Base-by-base conservation (phyloP, 1,284 basidiomycete genomes). In the Microbotryomycetes sp. region DNA sequence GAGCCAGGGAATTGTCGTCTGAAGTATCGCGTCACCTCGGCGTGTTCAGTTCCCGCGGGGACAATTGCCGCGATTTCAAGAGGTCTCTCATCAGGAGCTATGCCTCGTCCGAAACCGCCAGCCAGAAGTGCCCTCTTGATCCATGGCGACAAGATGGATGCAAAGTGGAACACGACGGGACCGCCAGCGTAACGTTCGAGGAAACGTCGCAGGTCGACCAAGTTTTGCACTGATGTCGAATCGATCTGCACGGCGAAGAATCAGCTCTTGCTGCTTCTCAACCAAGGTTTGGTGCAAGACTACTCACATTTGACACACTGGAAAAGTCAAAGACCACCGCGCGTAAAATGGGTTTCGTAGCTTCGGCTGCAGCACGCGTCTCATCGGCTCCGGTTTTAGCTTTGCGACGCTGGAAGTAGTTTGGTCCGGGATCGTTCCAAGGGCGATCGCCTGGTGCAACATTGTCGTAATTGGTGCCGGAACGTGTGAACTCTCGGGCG, bases 271-370 rank as follows among this genome's bases (percentile, higher is more conserved):
- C 71, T 7, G 67, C 25, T 56, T 22, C 54, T 26, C 48, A 16
- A 12, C 25, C n/a, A 31, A 51, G 50, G 77, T 70, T 81, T 79
- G 46, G 80, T n/a, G n/a, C n/a, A n/a, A n/a, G n/a, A n/a, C n/a
- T n/a, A 42, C 36, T 42, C 19, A 42, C 75, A 68, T 81, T 79
- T 60, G 77, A 75, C 30, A 97, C 88, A 47, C 84, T 79, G 48
- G 89, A 86, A 73, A 97, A 93, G 76, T 98, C 94, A 23, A 97
- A 80, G 42, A 98, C 87, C 70, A 98, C 82, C 9, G 93, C 92
- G 56, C 84, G 85, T 36, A 97, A 79, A 6, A 80, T 73, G 0
- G 92, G 76, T 22, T 73, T 89, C 69, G 83, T 83, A 70, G 80
- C 79, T 42, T 42, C 36, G 25, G 77, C 66, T 65, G 89, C 87